phyloP scores from a whole-genome alignment of 257 asterid genomes.

The Cinchona pubescens region DNA sequence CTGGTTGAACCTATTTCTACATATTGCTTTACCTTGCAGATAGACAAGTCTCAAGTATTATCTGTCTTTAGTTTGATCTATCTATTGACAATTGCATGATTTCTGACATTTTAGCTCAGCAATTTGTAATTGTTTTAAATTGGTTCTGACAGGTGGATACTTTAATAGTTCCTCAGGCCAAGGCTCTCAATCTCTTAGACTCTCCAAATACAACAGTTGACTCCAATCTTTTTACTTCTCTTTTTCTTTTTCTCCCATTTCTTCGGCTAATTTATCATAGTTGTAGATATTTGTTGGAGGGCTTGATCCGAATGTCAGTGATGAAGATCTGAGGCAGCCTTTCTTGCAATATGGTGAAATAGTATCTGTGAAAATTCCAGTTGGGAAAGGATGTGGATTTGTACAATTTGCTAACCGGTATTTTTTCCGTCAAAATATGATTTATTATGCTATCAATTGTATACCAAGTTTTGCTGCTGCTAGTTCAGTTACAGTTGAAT shows the following conservation, averaged over 20 bases:
- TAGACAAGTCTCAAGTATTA: not conserved
- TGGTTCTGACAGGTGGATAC: constrained; percentile 60
- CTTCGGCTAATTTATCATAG: constrained; percentile 28
- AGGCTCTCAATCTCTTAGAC: constrained; percentile 71
- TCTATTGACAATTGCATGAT: not conserved
- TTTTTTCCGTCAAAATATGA: not conserved
- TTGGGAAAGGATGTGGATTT: constrained; percentile 92
- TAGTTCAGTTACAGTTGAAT: not conserved
- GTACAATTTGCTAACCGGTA: constrained; percentile 87
- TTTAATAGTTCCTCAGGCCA: constrained; percentile 63
- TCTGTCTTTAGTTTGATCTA: not conserved
- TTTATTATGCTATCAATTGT: not conserved
- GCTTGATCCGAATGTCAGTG: constrained; percentile 73
- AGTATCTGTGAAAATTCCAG: constrained; percentile 76
- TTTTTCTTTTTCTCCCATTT: not conserved
- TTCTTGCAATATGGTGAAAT: constrained; percentile 82
- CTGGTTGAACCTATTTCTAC: no score
- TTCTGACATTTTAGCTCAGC: not conserved
- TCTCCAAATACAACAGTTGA: constrained; percentile 83
- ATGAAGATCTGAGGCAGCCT: constrained; percentile 84
- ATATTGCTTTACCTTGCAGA: no score
- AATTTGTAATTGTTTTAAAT: constrained; percentile 14
- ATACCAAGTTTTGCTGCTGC: not conserved
- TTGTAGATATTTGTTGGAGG: constrained; percentile 93
- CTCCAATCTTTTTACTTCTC: constrained; percentile 31